Evolutionary conservation across 1,284 basidiomycete genomes (phyloP).

Genomic region (Xerocomus minutiporus): DNA sequence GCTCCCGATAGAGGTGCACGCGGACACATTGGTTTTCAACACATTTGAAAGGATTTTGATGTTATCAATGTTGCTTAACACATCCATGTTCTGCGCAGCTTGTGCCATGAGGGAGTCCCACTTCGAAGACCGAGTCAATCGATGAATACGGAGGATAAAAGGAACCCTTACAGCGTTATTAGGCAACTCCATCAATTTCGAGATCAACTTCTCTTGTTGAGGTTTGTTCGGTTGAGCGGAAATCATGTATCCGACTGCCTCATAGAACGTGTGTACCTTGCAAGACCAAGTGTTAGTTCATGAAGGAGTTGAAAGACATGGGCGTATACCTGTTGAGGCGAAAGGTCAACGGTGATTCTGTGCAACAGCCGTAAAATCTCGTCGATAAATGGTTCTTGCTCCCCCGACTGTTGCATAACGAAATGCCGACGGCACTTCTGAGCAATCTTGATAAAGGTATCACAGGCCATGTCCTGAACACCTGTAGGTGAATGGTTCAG

Average conservation of each 20-base stretch:
- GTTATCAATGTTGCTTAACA: slow-evolving; percentile 87
- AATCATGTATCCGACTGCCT: slow-evolving; percentile 99
- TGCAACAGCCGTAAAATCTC: slow-evolving; percentile 93
- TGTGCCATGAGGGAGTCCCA: slow-evolving; percentile 99
- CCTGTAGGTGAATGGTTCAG: slow-evolving; percentile 43
- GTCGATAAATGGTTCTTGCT: slow-evolving; percentile 97
- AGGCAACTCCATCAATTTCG: slow-evolving; percentile 95
- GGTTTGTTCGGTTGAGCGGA: slow-evolving; percentile 98
- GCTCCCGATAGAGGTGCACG: slow-evolving; percentile 94
- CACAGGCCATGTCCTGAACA: slow-evolving; percentile 99
- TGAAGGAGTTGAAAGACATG: background rate
- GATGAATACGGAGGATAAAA: slow-evolving; percentile 1
- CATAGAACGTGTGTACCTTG: slow-evolving; percentile 93
- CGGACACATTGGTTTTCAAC: slow-evolving; percentile 97
- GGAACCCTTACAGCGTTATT: slow-evolving; percentile 80
- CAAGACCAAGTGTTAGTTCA: slow-evolving; percentile 10
- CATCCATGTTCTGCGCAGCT: slow-evolving; percentile 90
- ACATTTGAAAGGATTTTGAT: slow-evolving; percentile 98
- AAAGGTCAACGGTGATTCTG: slow-evolving; percentile 92
- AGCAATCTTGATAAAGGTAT: slow-evolving; percentile 99
- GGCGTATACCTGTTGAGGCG: slow-evolving; percentile 77
- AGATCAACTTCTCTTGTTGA: slow-evolving; percentile 92
- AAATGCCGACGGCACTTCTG: slow-evolving; percentile 99
- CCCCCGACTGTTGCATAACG: slow-evolving; percentile 97
- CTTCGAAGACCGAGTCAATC: slow-evolving; percentile 37